Evolutionary conservation across 2,329 filamentous ascomycete species (phyloP).

Genomic region (Fusarium nanum): DNA sequence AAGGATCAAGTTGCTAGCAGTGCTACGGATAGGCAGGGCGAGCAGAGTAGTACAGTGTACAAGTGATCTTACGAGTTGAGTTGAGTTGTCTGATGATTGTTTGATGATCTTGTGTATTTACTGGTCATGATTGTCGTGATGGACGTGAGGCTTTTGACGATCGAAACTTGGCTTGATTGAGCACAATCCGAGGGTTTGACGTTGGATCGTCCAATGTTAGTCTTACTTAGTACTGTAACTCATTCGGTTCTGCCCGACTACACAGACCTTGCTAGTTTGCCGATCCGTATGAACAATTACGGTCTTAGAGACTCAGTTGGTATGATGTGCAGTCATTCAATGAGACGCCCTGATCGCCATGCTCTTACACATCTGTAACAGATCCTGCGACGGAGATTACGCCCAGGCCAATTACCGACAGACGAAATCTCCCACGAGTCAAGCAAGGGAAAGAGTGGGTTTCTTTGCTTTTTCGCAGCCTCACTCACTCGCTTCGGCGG

Average conservation of each 20-base stretch:
- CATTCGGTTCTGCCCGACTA: slow-evolving; percentile 3
- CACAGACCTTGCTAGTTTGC: slow-evolving; percentile 3
- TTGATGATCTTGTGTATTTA: not conserved
- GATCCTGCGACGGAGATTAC: slow-evolving; percentile 40
- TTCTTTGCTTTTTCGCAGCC: slow-evolving; percentile 20
- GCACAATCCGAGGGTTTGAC: not conserved
- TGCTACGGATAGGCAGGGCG: slow-evolving; percentile 14
- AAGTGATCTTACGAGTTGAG: not conserved
- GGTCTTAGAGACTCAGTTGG: no score
- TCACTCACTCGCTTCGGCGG: slow-evolving; percentile 35
- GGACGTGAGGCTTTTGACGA: slow-evolving; percentile 26
- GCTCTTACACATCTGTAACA: slow-evolving; percentile 43
- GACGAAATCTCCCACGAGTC: slow-evolving; percentile 4
- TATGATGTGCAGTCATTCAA: slow-evolving; percentile 18
- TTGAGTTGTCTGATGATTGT: not conserved
- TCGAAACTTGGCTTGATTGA: slow-evolving; percentile 19
- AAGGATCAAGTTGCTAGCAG: not conserved
- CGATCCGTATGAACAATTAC: slow-evolving; percentile 1
- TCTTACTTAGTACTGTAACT: not conserved
- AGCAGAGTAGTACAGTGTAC: not conserved
- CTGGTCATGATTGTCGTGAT: slow-evolving; percentile 8
- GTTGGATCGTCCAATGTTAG: slow-evolving; percentile 1
- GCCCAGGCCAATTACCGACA: slow-evolving; percentile 21
- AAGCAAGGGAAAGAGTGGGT: slow-evolving; percentile 23
- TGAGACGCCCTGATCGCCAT: slow-evolving; percentile 2